Evolutionary conservation across 768 basidiomycete species (phyloP).

Genomic region (Hypholoma fasciculare): DNA sequence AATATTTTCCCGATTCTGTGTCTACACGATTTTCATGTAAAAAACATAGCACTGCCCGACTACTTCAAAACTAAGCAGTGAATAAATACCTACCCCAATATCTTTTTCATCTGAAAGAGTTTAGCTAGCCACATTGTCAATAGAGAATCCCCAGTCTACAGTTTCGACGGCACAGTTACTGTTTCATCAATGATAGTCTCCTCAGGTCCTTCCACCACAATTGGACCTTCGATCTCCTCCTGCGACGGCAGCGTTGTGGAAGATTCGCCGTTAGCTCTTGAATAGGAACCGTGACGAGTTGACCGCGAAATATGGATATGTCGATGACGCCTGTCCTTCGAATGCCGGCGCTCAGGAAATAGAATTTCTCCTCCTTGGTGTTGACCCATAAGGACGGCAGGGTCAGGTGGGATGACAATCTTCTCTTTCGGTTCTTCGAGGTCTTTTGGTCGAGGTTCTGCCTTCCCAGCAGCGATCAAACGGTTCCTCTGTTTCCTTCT

Average conservation of each 20-base stretch:
- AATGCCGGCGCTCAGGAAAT: constrained; percentile 26
- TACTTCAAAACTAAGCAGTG: too few relatives aligned
- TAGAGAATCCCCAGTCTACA: constrained; percentile 1
- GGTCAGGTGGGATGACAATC: constrained; percentile 64
- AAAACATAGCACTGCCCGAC: too few relatives aligned
- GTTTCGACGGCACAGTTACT: constrained; percentile 14
- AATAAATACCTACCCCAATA: background rate
- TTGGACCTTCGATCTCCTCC: background rate
- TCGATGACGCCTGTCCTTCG: constrained; percentile 14
- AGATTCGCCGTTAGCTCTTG: constrained; percentile 1
- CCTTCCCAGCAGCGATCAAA: constrained; percentile 42
- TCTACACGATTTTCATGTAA: too few relatives aligned
- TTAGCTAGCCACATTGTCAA: background rate
- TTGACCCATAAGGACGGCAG: constrained; percentile 59
- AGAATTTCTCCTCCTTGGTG: constrained; percentile 37
- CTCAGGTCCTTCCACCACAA: constrained; percentile 2
- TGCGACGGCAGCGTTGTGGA: background rate
- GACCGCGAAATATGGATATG: constrained; percentile 18
- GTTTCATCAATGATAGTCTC: constrained; percentile 16
- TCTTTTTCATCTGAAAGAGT: background rate
- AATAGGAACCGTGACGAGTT: constrained; percentile 15
- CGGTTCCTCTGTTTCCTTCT: constrained; percentile 47
- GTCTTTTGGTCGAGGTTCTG: constrained; percentile 36
- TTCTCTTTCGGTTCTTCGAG: constrained; percentile 39
- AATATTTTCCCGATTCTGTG: background rate